Conservation (phyloP, 2,329 filamentous ascomycete genomes). For the Epichloe baconii region DNA sequence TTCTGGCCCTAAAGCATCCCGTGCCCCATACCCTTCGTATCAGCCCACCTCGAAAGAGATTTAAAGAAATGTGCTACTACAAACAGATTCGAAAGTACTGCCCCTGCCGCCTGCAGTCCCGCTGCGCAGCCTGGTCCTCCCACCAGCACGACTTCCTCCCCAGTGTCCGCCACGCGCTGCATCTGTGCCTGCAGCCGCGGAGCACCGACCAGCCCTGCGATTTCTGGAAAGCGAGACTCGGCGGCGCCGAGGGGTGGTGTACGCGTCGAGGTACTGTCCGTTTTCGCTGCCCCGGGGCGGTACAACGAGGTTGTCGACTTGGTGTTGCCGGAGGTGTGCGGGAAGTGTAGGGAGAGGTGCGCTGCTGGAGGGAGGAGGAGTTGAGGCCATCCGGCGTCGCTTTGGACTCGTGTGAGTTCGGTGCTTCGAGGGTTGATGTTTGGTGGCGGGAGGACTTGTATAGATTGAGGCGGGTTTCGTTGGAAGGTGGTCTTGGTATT, state of each 20-base stretch:
- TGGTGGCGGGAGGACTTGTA: too few species aligned
- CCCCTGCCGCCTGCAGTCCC: background rate
- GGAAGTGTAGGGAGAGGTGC: background rate
- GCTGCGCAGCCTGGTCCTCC: background rate
- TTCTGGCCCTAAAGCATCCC: too few species aligned
- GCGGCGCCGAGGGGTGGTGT: background rate
- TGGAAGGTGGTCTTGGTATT: too few species aligned
- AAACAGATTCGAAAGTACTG: conserved; percentile 1
- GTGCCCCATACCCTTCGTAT: too few species aligned
- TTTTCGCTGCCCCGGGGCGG: background rate
- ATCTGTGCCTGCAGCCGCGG: background rate
- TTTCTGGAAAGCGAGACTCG: background rate
- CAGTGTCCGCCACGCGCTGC: background rate
- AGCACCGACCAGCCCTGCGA: background rate
- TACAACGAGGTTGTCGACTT: background rate
- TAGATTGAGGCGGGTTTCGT: too few species aligned
- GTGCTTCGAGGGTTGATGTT: too few species aligned
- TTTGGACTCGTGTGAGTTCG: background rate
- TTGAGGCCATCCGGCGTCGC: too few species aligned
- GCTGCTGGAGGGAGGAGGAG: background rate
- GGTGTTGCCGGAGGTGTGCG: background rate
- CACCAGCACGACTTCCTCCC: background rate
- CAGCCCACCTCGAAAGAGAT: background rate
- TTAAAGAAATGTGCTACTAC: conserved; percentile 2
- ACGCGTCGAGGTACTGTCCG: background rate